These are phyloP conservation scores for Mytilinidion resinicola DNA, from an alignment of 495 filamentous ascomycete genomes.

Conservation along the genomic window DNA sequence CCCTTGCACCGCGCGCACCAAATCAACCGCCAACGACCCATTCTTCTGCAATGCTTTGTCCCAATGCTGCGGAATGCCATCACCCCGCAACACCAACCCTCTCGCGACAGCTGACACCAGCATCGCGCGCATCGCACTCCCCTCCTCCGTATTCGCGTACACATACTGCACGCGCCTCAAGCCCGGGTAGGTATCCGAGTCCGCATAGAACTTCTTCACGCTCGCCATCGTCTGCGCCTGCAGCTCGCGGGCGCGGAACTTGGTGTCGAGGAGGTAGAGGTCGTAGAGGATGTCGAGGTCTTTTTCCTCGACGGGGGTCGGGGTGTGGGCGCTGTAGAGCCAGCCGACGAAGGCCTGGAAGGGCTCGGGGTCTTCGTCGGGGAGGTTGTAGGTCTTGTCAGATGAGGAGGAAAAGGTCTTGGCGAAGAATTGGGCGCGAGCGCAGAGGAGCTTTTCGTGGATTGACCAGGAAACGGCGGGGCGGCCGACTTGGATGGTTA, in stretches of 20 bases:
- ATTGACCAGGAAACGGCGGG: conserved; percentile 43
- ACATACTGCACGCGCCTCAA: conserved; percentile 47
- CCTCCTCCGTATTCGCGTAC: conserved; percentile 43
- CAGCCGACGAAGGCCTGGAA: conserved; percentile 46
- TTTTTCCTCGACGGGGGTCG: conserved; percentile 37
- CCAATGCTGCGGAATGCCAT: conserved; percentile 43
- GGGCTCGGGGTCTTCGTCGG: conserved; percentile 41
- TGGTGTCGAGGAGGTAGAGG: conserved; percentile 44
- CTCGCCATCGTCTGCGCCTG: conserved; percentile 37
- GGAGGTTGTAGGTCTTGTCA: conserved; percentile 39
- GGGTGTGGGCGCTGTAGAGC: conserved; percentile 41
- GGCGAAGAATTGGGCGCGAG: conserved; percentile 45
- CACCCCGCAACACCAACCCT: conserved; percentile 36
- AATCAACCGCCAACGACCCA: conserved; percentile 45
- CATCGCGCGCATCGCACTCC: conserved; percentile 43
- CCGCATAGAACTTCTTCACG: conserved; percentile 41
- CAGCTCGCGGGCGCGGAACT: conserved; percentile 36
- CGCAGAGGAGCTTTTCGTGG: conserved; percentile 48
- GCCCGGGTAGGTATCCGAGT: conserved; percentile 41
- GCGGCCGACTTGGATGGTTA: conserved; percentile 46
- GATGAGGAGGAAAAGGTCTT: conserved; percentile 39
- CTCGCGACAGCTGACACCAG: conserved; percentile 41
- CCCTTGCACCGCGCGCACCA: conserved; percentile 43
- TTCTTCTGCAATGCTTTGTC: conserved; percentile 45
- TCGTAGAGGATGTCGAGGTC: conserved; percentile 41